Percentiles rank a stretch among this genome's conserved stretches.
Evolutionary conservation across 768 basidiomycete genomes (phyloP).

Genomic region (Pulveroboletus sp.): DNA sequence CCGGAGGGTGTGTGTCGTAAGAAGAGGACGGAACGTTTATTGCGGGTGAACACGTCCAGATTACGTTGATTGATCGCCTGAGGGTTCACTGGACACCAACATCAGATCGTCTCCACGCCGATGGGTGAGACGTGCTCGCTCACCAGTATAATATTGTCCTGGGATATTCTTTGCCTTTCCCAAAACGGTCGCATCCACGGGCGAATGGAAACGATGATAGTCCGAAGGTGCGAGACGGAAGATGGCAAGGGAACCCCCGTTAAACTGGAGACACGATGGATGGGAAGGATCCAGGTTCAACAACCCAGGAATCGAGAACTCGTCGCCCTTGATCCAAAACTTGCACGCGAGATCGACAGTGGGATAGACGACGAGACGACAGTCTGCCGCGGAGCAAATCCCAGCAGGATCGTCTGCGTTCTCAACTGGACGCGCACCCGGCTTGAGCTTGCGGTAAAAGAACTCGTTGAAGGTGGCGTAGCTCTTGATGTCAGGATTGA

Average conservation of each 20-base stretch:
- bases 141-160: constrained; percentile 62
- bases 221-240: constrained; percentile 78
- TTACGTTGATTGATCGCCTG: constrained; percentile 67
- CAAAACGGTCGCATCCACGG: constrained; percentile 50
- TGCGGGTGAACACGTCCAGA: constrained; percentile 64
- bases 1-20: constrained; percentile 45
- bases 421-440: constrained; percentile 58
- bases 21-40: constrained; percentile 54
- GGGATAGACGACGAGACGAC: constrained; percentile 65
- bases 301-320: constrained; percentile 64
- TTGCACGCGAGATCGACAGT: constrained; percentile 54
- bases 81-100: constrained; percentile 53
- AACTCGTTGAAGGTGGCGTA: constrained; percentile 78
- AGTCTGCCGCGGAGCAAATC: constrained; percentile 69
- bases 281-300: constrained; percentile 45
- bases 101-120: not conserved
- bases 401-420: constrained; percentile 46
- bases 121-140: not conserved
- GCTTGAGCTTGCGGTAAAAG: constrained; percentile 59
- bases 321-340: constrained; percentile 75
- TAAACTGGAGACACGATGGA: constrained; percentile 39
- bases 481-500: constrained; percentile 53
- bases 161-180: constrained; percentile 43
- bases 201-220: constrained; percentile 78
- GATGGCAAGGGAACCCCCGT: constrained; percentile 52